Base-by-base conservation (phyloP, 148 eudicot species). In the Cornus controversa region DNA sequence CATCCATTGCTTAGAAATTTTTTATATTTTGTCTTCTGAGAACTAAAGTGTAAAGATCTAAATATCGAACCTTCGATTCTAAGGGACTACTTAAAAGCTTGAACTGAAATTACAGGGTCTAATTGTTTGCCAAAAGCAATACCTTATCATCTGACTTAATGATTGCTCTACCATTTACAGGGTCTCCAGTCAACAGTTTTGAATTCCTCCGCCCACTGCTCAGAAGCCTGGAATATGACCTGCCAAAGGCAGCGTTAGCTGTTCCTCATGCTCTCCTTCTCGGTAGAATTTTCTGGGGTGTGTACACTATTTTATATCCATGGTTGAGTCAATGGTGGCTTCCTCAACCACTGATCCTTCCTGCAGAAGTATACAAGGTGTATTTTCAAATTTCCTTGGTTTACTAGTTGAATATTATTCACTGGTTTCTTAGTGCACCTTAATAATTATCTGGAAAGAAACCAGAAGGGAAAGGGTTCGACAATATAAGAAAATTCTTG, bases 321-420 rank as follows among this genome's bases (percentile, higher is more conserved):
- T 91, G 93, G 94, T 81, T 95, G 78, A 91, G 77, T 68, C 79
- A 78, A 26, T 70, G 85, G 78, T 92, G 98, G 98, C 82, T 94
- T 79, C 98, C 98, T 73, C 91, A 94, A 69, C 98, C 98, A 34
- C 64, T 92, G 45, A 75, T 92, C 74, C 98, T 94, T 77, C 98
- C 98, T 74, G 86, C 97, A 81, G 98, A 94, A 89, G 96, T 92
- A 23, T 86, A 87, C 86, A 90, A 94, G 98, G 98, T 92, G 24
- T 64, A 10, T 73, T 63, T 26, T 6, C 20, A 58, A 31, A 60
- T 47, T 54, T 69, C 71, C 67, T 73, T 29, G 45, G 45, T 10
- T 31, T 53, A 62, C 36, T 73, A 24, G 4, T 10, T 72, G 25
- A 63, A 72, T 65, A 57, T 23, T 45, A 47, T 50, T 36, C 18